These are phyloP conservation scores for Tulasnella sp. DNA, from an alignment of 768 basidiomycete species.

Conservation along the genomic window DNA sequence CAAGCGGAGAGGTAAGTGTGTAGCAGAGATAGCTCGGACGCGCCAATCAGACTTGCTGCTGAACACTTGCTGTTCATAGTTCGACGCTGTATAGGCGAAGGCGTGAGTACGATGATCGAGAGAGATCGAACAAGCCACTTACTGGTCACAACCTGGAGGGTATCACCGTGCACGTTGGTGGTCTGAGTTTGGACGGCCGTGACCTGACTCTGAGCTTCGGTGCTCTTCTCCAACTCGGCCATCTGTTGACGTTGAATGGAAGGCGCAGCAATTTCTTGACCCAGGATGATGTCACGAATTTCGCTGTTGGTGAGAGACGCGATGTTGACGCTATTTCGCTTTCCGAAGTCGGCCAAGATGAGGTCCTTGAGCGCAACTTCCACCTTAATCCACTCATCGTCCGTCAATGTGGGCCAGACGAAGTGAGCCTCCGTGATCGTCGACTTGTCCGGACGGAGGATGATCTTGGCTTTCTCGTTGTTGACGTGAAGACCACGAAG, in stretches of 20 bases:
- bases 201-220: slow-evolving; percentile 88
- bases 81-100: slow-evolving; percentile 50
- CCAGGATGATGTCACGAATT: slow-evolving; percentile 95
- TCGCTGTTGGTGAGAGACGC: slow-evolving; percentile 94
- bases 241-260: slow-evolving; percentile 89
- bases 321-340: slow-evolving; percentile 97
- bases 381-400: slow-evolving; percentile 98
- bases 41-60: slow-evolving; percentile 99
- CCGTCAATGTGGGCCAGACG: slow-evolving; percentile 87
- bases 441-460: slow-evolving; percentile 92
- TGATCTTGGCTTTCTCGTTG: slow-evolving; percentile 98
- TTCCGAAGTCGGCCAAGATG: slow-evolving; percentile 94
- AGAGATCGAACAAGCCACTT: slow-evolving; percentile 22
- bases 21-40: slow-evolving; percentile 93
- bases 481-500: slow-evolving; percentile 97
- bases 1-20: slow-evolving; percentile 87
- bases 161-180: slow-evolving; percentile 94
- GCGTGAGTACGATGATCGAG: neutral
- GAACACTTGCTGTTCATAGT: slow-evolving; percentile 98
- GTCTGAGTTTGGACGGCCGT: slow-evolving; percentile 97
- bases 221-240: slow-evolving; percentile 96
- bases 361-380: slow-evolving; percentile 98
- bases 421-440: slow-evolving; percentile 97
- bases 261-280: slow-evolving; percentile 95
- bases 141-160: slow-evolving; percentile 92